These are phyloP conservation scores for Quambalaria eucalypti DNA, from an alignment of 1,284 basidiomycete genomes.

Conservation along the genomic window DNA sequence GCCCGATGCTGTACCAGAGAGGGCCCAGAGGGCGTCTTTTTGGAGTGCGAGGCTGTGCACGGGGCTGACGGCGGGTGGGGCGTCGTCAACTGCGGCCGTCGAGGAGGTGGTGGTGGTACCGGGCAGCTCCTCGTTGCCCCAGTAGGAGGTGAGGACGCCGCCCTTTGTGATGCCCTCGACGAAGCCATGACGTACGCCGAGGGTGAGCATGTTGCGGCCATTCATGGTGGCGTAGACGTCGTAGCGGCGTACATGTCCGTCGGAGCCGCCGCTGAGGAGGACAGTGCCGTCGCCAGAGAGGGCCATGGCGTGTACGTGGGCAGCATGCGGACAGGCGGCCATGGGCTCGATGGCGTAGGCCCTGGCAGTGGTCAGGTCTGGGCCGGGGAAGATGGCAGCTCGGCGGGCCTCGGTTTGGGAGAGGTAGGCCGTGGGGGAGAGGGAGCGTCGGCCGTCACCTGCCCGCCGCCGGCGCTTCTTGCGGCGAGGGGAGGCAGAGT, in stretches of 20 bases:
- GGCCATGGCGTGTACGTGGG: slow-evolving; percentile 74
- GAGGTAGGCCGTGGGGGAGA: slow-evolving; percentile 3
- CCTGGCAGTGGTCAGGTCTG: slow-evolving; percentile 1
- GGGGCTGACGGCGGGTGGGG: slow-evolving; percentile 26
- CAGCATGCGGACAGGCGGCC: slow-evolving; percentile 79
- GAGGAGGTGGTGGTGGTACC: no score
- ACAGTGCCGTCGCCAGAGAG: slow-evolving; percentile 79
- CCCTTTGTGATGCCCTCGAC: slow-evolving; percentile 87
- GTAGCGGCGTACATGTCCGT: slow-evolving; percentile 87
- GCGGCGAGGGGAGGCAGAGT: background rate
- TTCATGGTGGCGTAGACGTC: slow-evolving; percentile 83
- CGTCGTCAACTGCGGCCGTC: background rate
- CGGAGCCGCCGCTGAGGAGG: slow-evolving; percentile 79
- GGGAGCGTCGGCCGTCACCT: background rate
- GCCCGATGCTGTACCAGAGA: slow-evolving; percentile 36
- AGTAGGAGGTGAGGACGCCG: slow-evolving; percentile 78
- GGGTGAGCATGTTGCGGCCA: slow-evolving; percentile 74
- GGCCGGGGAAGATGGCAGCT: slow-evolving; percentile 4
- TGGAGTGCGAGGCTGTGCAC: slow-evolving; percentile 43
- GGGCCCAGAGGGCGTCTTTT: slow-evolving; percentile 36
- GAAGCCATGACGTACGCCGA: slow-evolving; percentile 79
- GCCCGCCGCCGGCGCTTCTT: background rate
- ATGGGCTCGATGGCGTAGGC: slow-evolving; percentile 67
- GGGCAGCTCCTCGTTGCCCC: slow-evolving; percentile 53
- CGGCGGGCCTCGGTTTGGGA: slow-evolving; percentile 5